phyloP scores from a whole-genome alignment of 163 green algal genomes.

The Coccomyxa subellipsoidea region DNA sequence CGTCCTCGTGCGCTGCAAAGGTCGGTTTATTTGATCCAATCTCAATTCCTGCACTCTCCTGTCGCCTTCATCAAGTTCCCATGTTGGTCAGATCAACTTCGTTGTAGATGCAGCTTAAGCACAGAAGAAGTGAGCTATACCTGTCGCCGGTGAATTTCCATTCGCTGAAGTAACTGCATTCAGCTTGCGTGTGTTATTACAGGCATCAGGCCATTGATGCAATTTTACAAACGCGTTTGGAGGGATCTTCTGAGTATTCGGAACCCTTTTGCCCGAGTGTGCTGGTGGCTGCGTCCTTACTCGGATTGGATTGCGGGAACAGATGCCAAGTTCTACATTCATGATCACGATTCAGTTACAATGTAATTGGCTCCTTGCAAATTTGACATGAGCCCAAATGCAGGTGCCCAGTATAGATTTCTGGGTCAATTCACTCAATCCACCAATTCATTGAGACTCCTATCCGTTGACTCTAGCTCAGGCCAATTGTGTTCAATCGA shows the following conservation, averaged over 20 bases:
- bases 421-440: no score
- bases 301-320: not conserved
- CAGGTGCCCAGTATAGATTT: no score
- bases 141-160: not conserved
- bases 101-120: not conserved
- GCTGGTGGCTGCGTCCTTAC: not conserved
- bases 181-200: not conserved
- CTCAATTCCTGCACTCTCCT: constrained; percentile 44
- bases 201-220: not conserved
- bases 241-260: not conserved
- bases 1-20: constrained; percentile 47
- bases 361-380: no score
- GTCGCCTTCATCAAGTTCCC: not conserved
- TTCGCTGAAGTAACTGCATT: not conserved
- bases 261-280: not conserved
- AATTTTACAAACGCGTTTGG: not conserved
- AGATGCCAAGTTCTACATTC: not conserved
- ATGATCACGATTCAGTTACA: no score
- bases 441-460: no score
- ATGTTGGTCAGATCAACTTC: not conserved
- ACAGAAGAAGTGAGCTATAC: no score
- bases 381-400: no score
- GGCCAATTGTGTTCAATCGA: no score
- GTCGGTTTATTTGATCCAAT: constrained; percentile 47
- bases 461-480: no score